Base-by-base conservation (phyloP, 352 stramenopile genomes). In the Globisporangium cylindrosporum region DNA sequence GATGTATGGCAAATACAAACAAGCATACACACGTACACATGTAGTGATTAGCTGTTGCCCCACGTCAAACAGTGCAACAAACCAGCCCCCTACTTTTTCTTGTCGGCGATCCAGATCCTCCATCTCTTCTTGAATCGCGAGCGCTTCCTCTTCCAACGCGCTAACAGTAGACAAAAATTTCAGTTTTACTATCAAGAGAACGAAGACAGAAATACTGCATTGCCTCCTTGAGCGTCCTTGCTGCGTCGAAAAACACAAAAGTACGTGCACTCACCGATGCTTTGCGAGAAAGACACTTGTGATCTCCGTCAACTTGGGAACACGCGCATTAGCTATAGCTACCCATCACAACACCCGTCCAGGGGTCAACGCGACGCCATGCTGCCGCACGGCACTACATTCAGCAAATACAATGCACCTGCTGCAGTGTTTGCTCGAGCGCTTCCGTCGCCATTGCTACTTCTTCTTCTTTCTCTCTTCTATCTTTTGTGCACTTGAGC, bases 41-140 rank as follows among this genome's bases (percentile, higher is more conserved):
- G 14, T 41, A 8, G 3, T 24, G 12, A 12, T 66, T 3, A 66
- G 55, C 5, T 32, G 0, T 10, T 14, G 4, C 1, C 6, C 29
- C 5, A 24, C 34, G 18, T 59, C 12, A 18, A 24, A 59, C 3
- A 9, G 8, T 38, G 18, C 27, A 53, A n/a, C 25, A 34, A n/a
- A 25, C 43, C 43, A 69, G n/a, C 3, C 14, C 14, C 57, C 27
- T 18, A 90, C 84, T 70, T 53, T 56, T 61, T 90, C 79, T 70
- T 93, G 84, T 43, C 78, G 77, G 18, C 70, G 69, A 56, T 90
- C 57, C 25, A 93, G 69, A 32, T 86, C 72, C 10, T 89, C 75
- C 69, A 93, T 75, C 62, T 87, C 84, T 9, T 66, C 74, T 73
- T 90, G 84, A 54, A 93, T 89, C 65, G 65, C 76, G 5, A 64